Conservation (phyloP, 2,329 filamentous ascomycete genomes). For the Fusarium virguliforme region DNA sequence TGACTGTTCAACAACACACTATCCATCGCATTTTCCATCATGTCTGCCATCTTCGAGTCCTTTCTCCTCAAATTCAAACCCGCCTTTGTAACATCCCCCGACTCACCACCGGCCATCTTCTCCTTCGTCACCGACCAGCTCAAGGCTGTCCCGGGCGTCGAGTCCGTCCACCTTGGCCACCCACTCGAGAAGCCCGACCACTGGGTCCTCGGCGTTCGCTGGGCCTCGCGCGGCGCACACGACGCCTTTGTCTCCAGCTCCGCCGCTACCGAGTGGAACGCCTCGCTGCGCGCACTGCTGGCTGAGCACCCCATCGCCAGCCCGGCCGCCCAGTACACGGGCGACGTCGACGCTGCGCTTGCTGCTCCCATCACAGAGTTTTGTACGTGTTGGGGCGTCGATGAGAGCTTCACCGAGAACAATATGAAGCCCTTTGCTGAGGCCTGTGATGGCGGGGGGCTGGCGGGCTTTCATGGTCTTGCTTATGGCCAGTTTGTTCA, state of each 20-base stretch:
- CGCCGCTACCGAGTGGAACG: slow-evolving; percentile 60
- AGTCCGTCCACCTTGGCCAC: slow-evolving; percentile 55
- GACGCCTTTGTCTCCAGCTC: slow-evolving; percentile 61
- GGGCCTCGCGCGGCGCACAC: slow-evolving; percentile 55
- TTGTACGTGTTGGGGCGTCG: slow-evolving; percentile 55
- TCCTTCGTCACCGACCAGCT: slow-evolving; percentile 50
- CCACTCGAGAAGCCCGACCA: slow-evolving; percentile 55
- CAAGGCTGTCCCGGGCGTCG: slow-evolving; percentile 54
- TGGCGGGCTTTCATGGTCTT: slow-evolving; percentile 54
- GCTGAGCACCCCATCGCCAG: slow-evolving; percentile 48
- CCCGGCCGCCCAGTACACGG: slow-evolving; percentile 39
- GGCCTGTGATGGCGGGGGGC: slow-evolving; percentile 42
- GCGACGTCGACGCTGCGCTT: slow-evolving; percentile 51
- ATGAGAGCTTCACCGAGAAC: slow-evolving; percentile 53
- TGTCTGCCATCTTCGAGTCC: slow-evolving; percentile 53
- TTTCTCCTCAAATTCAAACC: slow-evolving; percentile 55
- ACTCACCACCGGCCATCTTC: slow-evolving; percentile 50
- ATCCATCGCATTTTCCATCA: slow-evolving; percentile 32
- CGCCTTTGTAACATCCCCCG: slow-evolving; percentile 45
- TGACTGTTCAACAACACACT: background rate
- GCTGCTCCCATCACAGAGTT: slow-evolving; percentile 59
- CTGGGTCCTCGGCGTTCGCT: slow-evolving; percentile 56
- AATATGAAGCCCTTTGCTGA: slow-evolving; percentile 52
- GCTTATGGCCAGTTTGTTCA: slow-evolving; percentile 55
- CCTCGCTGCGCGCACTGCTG: slow-evolving; percentile 55